Percentiles rank a stretch among this genome's conserved stretches.
Conservation (phyloP, 2,329 filamentous ascomycete species). For the Tympanopsis confertula region DNA sequence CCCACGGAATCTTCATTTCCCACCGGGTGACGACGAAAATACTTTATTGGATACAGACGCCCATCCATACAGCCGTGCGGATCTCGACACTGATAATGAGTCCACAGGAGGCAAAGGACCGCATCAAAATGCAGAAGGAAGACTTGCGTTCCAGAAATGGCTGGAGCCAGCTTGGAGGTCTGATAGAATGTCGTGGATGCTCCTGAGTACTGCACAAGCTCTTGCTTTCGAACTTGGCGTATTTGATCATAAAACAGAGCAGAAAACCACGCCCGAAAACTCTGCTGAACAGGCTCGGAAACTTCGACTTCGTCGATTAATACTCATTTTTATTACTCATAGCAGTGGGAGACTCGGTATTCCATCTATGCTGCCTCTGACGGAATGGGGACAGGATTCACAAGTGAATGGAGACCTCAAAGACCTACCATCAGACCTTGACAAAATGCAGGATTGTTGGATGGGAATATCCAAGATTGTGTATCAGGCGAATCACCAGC, state of each 20-base stretch:
- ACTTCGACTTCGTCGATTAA: constrained; percentile 44
- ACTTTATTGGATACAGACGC: constrained; percentile 40
- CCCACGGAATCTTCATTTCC: constrained; percentile 53
- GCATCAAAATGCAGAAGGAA: constrained; percentile 32
- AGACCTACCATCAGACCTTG: background rate
- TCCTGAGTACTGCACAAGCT: constrained; percentile 47
- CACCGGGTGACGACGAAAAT: constrained; percentile 51
- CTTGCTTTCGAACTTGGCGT: constrained; percentile 54
- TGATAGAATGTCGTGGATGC: constrained; percentile 56
- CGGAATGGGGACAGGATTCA: background rate
- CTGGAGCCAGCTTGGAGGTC: constrained; percentile 52
- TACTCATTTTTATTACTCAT: constrained; percentile 52
- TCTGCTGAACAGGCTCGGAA: constrained; percentile 36
- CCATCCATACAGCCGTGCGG: constrained; percentile 17
- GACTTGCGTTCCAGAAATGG: constrained; percentile 47
- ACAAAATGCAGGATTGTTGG: constrained; percentile 36
- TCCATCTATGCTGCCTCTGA: constrained; percentile 43
- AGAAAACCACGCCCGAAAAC: constrained; percentile 18
- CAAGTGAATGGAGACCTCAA: background rate
- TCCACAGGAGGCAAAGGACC: constrained; percentile 9
- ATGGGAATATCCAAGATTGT: constrained; percentile 50
- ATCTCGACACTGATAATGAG: constrained; percentile 22
- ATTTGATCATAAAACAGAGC: constrained; percentile 44
- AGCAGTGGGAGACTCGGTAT: constrained; percentile 50
- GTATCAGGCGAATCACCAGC: constrained; percentile 45